Evolutionary conservation across 2,329 filamentous ascomycete species (phyloP), one percentile per base, ranked within the genome.

Genomic region (Plectosphaerella sp.): DNA sequence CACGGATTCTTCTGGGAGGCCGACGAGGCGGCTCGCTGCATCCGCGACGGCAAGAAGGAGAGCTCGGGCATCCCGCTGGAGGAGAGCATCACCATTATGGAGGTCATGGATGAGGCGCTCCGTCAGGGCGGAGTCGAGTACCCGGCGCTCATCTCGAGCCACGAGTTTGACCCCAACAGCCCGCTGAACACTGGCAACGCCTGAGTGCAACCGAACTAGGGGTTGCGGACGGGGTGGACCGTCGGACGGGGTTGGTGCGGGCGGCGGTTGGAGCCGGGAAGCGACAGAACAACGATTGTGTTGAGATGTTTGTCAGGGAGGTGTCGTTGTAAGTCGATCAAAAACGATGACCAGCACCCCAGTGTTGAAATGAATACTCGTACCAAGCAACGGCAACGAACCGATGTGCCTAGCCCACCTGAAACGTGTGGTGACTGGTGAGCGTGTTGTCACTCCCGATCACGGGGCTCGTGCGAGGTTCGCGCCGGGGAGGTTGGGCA

Each of bases 1-100:
- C 86, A 90, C 58, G 91, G 90, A 48, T 94, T 95, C 89, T 94
- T 90, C 72, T 93, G 87, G 87, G 88, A 92, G 67, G 89, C 89
- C 1, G 89, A 92, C 66, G 89, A 91, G 73, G 87, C 83, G 58
- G 89, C 86, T 25, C 77, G 85, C 45, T 89, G 87, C 59, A 64
- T 96, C 52, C 77, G 87, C 43, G 90, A 94, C 65, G 89, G 90
- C 20, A 84, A 83, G 70, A 80, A 86, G 62, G 86, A 96, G 75
- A 91, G 89, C 65, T 77, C 80, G 47, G 79, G 78, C 12, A 72
- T 94, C 69, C 83, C 86, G 18, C 82, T 83, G 75, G 78, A 82
- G 45, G 91, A 96, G 78, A 93, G 87, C 63, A 76, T 95, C 51
- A 78, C 85, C 47, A 90, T 96, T 57, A 96, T 96, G 91, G 86